Conservation (phyloP, 805 yeast species). For the Priceomyces fermenticarens region DNA sequence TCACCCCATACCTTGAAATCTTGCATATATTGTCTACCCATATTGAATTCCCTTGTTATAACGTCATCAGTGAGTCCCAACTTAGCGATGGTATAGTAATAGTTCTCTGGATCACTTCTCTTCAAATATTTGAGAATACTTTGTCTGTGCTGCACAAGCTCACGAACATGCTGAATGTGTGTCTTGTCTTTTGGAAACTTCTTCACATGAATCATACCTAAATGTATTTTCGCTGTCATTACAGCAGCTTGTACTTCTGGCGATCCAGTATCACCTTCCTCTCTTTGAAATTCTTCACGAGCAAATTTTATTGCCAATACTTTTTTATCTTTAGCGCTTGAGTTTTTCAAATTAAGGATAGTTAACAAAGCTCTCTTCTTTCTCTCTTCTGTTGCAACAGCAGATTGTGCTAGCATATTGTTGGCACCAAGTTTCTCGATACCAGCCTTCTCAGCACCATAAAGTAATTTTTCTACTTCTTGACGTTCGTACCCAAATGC, state of each 20-base stretch:
- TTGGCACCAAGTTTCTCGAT: conserved; percentile 31
- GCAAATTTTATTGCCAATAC: conserved; percentile 64
- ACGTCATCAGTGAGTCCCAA: conserved; percentile 83
- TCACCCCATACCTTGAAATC: conserved; percentile 79
- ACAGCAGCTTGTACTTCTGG: conserved; percentile 96
- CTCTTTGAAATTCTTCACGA: conserved; percentile 72
- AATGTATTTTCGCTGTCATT: conserved; percentile 75
- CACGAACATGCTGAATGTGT: conserved; percentile 69
- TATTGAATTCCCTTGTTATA: conserved; percentile 74
- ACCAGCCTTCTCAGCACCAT: conserved; percentile 70
- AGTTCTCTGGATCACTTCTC: conserved; percentile 72
- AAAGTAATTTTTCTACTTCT: conserved; percentile 73
- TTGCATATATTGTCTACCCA: conserved; percentile 76
- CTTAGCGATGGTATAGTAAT: conserved; percentile 82
- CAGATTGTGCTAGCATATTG: conserved; percentile 27
- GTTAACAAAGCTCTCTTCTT: conserved; percentile 70
- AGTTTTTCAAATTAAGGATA: conserved; percentile 70
- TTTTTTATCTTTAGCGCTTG: conserved; percentile 55
- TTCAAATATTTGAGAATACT: conserved; percentile 77
- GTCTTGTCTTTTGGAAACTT: conserved; percentile 69
- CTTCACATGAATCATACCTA: conserved; percentile 67
- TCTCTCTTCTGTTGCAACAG: conserved; percentile 38
- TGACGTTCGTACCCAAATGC: conserved; percentile 54
- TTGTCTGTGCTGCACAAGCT: conserved; percentile 88
- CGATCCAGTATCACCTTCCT: conserved; percentile 90